Base-by-base conservation (phyloP, 2,329 filamentous ascomycete species). In the Phialocephala sp. region DNA sequence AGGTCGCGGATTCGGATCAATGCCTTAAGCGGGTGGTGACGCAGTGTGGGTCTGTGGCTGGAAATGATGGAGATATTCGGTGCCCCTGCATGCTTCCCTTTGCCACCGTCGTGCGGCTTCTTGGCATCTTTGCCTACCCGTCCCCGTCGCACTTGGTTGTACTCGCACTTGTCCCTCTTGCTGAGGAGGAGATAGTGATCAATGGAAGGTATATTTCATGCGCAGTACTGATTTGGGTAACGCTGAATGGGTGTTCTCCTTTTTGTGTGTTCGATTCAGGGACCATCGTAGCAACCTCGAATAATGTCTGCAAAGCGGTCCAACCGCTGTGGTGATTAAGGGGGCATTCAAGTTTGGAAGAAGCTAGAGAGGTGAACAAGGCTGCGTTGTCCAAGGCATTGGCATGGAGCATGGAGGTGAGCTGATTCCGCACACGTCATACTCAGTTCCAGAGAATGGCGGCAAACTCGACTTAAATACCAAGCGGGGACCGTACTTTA, bases 351-450 rank as follows among this genome's bases (percentile, higher is more conserved):
- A 54, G 50, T 52, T n/a, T 27, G 15, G 24, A 18, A 9, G 8
- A 27, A 18, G 47, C 22, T 27, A 22, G 47, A n/a, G 50, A 32
- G n/a, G 50, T 54, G 50, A 45, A 52, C 50, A 54, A 35, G 50
- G 50, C 50, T 54, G 50, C 24, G 8, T 52, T 54, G 50, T 54
- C 50, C 50, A 54, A 54, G 50, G 27, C 5, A 27, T 8, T 27
- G 27, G 27, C 27, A 32, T 32, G 27, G 27, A 32, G 20, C 22
- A 54, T 27, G 24, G 14, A 35, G 24, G 14, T 56, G 54, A 56
- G 27, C 27, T 56, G 54, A 56, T 56, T n/a, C 54, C 54, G 54
- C 54, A 36, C 54, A 56, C 54, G 54, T 56, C 54, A 56, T 56
- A 56, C 27, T 5, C 18, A 37, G n/a, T 20, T 56, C 54, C 32